Base-by-base conservation (phyloP, 2,329 filamentous ascomycete species). In the Capronia americana region DNA sequence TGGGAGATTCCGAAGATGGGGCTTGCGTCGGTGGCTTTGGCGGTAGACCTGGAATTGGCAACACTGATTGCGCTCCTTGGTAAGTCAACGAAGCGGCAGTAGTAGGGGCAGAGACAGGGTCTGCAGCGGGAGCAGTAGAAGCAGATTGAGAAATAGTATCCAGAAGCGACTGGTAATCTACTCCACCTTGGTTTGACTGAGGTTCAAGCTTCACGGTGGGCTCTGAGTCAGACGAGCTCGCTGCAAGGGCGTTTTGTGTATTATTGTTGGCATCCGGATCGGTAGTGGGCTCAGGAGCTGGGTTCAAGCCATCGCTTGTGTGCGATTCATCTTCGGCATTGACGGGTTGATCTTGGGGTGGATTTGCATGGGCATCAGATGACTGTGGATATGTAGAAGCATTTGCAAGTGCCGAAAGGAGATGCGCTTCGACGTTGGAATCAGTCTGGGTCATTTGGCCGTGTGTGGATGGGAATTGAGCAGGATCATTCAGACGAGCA, bases 81-180 rank as follows among this genome's bases (percentile, higher is more conserved):
- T 75, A 72, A 64, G 75, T 72, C 53, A 67, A 65, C 58, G 75
- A 72, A 59, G 72, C 34, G 60, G 69, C 68, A 67, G 71, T 73
- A 56, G 73, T 71, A 60, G 69, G 66, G 48, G 75, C 71, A 69
- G 68, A 71, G 57, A 73, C 38, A 59, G 63, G 70, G 50, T 74
- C 73, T 58, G 72, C 72, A 58, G 67, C 56, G 64, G 74, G 71
- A 69, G 74, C 73, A 69, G 74, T 73, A 63, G 74, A 73, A 64
- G 72, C 71, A 63, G 75, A 76, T 55, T 78, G 76, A 66, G 80
- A 77, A 44, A 83, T 77, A 72, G 81, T 83, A 76, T 83, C 80
- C 73, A 83, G 77, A 63, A 83, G 73, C 63, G 77, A 80, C 73
- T 83, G 81, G 71, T 81, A 81, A 72, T 82, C 79, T 73, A 83